Percentiles rank a stretch among this genome's conserved stretches.
Conservation (phyloP, 495 filamentous ascomycete species). For the Neurospora intermedia region DNA sequence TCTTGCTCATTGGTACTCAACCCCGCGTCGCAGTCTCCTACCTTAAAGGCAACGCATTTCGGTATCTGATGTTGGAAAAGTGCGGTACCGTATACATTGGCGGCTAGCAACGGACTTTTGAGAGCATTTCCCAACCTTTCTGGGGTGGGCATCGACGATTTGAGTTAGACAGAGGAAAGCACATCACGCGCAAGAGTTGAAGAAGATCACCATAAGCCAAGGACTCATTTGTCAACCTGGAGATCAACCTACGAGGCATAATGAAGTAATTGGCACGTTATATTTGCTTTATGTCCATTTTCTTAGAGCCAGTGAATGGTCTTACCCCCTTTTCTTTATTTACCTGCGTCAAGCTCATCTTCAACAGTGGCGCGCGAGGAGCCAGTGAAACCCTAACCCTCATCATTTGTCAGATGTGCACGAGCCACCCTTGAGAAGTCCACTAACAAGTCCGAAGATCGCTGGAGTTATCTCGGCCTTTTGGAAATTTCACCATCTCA, state of each 20-base stretch:
- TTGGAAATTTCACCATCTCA: background rate
- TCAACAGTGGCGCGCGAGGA: background rate
- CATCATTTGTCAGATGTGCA: background rate
- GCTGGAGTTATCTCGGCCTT: background rate
- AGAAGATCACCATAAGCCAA: background rate
- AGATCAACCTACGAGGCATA: background rate
- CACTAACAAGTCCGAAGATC: background rate
- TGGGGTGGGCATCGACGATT: background rate
- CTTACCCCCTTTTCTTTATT: background rate
- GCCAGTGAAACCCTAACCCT: background rate
- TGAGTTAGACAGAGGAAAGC: background rate
- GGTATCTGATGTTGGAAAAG: background rate
- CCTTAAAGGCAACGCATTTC: background rate
- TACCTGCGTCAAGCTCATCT: background rate
- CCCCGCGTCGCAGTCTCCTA: background rate
- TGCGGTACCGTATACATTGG: background rate
- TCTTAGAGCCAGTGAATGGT: background rate
- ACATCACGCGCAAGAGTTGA: background rate
- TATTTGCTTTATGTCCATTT: background rate
- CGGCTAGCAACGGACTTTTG: background rate
- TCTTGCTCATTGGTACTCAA: background rate
- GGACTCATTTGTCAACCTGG: background rate
- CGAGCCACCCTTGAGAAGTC: background rate
- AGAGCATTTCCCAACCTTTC: background rate
- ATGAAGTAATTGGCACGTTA: background rate